Evolutionary conservation across 2,329 filamentous ascomycete genomes (phyloP), one percentile per base, ranked within the genome.

Genomic region (Penicillium vulpinum): DNA sequence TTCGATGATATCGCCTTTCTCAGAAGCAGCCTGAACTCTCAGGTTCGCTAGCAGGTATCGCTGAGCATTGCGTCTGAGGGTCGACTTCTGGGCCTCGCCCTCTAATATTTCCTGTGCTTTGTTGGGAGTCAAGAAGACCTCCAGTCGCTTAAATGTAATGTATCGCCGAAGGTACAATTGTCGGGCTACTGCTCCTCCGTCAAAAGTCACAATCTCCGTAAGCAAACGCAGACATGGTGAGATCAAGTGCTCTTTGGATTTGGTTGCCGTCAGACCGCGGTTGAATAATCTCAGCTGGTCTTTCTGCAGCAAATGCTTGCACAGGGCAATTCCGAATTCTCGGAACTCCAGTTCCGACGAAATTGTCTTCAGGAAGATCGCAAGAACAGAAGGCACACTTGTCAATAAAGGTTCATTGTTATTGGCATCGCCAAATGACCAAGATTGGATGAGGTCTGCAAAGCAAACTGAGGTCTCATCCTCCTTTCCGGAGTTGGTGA

Each of bases 151-250:
- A 56, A 96, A 88, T 0, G 91, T 94, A 57, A 86, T 87, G 65
- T 91, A 87, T 64, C 91, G 85, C 31, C 87, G 87, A 51, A 88
- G 83, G 71, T 96, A 95, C 33, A 97, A 81, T 44, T 87, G 82
- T 63, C 85, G 87, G 28, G 92, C 91, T 54, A 92, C 82, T 40
- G 86, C 84, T 15, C 94, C 95, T 16, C 92, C 92, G 73, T 97
- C 92, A 62, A 96, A 89, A 53, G 82, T 86, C 16, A 91, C 85
- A n/a, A 92, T 83, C 75, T 99, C 93, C 50, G 88, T 90, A 58
- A 99, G 82, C 50, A 99, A 78, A 55, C 93, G 87, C 57, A 99
- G 78, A 24, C 90, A 92, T 0, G 94, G 93, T 3, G 91, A 94
- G 59, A 97, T 92, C 57, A 97, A 80, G 73, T 90, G 91, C 38